Base-by-base conservation (phyloP, 2,329 filamentous ascomycete genomes). In the Didymella lethalis region DNA sequence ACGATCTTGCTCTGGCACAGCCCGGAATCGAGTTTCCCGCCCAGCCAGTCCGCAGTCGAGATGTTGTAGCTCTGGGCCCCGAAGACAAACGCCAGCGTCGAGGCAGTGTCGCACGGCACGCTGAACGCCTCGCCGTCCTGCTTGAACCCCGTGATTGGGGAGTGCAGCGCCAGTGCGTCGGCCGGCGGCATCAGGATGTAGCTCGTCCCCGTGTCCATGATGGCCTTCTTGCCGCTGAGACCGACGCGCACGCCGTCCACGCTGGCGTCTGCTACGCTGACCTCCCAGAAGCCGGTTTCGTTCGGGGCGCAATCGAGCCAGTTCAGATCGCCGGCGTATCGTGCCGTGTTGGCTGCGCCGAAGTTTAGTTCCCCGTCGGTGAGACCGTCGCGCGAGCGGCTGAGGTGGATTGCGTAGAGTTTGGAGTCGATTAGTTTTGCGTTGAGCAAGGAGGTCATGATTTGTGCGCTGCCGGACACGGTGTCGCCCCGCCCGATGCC, bases 161-260 rank as follows among this genome's bases (percentile, higher is more conserved):
- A 79, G 77, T 96, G 91, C 7, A 97, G 72, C 10, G 83, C 81
- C 44, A 84, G 81, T 1, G 92, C 90, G 68, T 93, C 88, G 2
- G 79, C 79, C 0, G 82, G 77, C 0, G 92, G 90, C 6, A 91
- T 86, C 63, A 96, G 88, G 28, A 92, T 85, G 73, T 89, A 95
- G 0, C 89, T 91, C 0, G 92, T 95, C 48, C 92, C 92, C 0
- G 91, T 93, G 76, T 96, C 93, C 65, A 96, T 88, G 72, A 93
- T 92, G 31, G 89, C 90, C 1, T 82, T 81, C 48, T 84, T 86
- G 34, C 75, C 77, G 0, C 69, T 73, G 10, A 88, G 79, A 8
- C 63, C 65, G 7, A 65, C 23, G 0, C 84, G 79, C 43, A 84
- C 82, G 46, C 85, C 88, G 58, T 88, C 83, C 45, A 89, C 85